Evolutionary conservation across 345 rosid genomes (phyloP).

Genomic region (Hibiscus tridactylites): DNA sequence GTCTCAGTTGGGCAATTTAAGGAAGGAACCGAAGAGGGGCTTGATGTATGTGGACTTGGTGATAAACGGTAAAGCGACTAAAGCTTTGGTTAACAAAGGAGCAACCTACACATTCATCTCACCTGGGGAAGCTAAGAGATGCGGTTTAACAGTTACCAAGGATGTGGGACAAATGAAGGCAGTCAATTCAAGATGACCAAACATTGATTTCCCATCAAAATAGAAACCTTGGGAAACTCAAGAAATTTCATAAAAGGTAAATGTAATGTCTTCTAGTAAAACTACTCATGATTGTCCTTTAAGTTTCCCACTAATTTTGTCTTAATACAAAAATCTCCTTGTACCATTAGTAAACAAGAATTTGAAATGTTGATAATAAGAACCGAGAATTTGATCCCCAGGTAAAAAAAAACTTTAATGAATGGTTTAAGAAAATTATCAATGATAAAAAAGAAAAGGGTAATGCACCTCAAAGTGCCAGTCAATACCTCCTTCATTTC

Average conservation of each 20-base stretch:
- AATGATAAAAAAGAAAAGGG: background rate
- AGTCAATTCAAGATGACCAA: background rate
- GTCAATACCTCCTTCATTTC: slow-evolving; percentile 68
- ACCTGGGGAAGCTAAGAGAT: too few species aligned
- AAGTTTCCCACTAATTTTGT: background rate
- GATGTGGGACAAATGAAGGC: too few species aligned
- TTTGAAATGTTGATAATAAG: background rate
- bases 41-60: too few species aligned
- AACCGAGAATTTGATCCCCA: background rate
- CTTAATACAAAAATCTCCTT: background rate
- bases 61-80: too few species aligned
- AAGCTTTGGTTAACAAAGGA: too few species aligned
- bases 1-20: too few species aligned
- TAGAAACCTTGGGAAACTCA: background rate
- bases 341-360: slow-evolving; percentile 1
- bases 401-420: background rate
- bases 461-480: background rate
- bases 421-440: background rate
- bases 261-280: background rate
- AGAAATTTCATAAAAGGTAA: background rate
- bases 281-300: background rate
- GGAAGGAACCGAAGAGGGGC: too few species aligned
- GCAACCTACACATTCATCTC: too few species aligned
- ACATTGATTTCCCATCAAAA: background rate
- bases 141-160: too few species aligned